Conservation (phyloP, 2,329 filamentous ascomycete species). For the Dendryphion nanum region DNA sequence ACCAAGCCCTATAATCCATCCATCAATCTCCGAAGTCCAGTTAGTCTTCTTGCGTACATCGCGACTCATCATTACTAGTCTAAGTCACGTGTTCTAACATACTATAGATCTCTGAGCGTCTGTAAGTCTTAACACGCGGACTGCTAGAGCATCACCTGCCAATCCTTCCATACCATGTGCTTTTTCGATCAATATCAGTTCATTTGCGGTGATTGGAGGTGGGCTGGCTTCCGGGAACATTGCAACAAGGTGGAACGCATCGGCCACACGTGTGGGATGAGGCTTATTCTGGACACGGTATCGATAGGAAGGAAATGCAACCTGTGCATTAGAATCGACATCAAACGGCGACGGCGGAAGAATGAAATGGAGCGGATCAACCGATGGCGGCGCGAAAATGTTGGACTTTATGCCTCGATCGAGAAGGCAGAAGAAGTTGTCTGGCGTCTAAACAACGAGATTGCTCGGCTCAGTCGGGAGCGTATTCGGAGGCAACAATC, state of each 20-base stretch:
- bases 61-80: no score
- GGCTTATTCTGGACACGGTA: conserved; percentile 75
- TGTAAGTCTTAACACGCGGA: no score
- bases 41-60: no score
- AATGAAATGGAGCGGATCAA: conserved; percentile 74
- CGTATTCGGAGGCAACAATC: conserved; percentile 36
- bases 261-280: conserved; percentile 93
- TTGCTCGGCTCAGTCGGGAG: conserved; percentile 63
- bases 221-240: conserved; percentile 87
- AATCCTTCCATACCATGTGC: no score
- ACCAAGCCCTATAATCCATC: no score
- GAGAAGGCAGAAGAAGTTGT: conserved; percentile 71
- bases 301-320: conserved; percentile 52
- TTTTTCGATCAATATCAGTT: conserved; percentile 91
- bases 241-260: conserved; percentile 94
- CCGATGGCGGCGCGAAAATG: conserved; percentile 73
- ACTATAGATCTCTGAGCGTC: no score
- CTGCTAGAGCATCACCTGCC: no score
- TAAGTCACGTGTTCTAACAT: no score
- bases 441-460: conserved; percentile 68
- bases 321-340: conserved; percentile 84
- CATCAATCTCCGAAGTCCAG: no score
- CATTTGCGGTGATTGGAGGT: conserved; percentile 87
- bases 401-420: conserved; percentile 58
- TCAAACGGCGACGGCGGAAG: conserved; percentile 71